phyloP scores from a whole-genome alignment of 2,329 filamentous ascomycete genomes.

The Colletotrichum godetiae region DNA sequence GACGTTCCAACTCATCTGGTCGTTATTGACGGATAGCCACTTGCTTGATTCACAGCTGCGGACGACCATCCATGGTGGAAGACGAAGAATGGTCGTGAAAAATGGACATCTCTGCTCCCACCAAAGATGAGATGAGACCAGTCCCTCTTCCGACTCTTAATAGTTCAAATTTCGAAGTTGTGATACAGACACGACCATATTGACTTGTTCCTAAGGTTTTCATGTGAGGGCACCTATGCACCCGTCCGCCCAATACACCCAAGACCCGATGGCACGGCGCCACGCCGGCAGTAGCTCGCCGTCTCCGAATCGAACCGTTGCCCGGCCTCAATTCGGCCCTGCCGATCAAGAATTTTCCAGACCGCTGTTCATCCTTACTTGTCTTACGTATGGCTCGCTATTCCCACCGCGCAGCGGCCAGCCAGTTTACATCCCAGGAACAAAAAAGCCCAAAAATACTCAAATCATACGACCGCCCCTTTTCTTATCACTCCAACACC shows the following conservation, averaged over 20 bases:
- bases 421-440: not conserved
- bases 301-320: not conserved
- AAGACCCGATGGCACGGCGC: constrained; percentile 16
- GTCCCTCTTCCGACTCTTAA: not conserved
- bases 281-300: constrained; percentile 5
- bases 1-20: not conserved
- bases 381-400: no score
- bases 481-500: not conserved
- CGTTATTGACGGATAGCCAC: not conserved
- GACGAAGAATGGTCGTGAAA: not conserved
- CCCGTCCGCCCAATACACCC: not conserved
- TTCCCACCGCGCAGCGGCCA: not conserved
- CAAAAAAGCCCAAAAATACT: not conserved
- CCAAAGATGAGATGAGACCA: not conserved
- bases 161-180: not conserved
- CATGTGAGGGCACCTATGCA: not conserved
- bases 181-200: not conserved
- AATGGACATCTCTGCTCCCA: not conserved
- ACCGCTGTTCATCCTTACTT: not conserved
- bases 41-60: not conserved
- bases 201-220: no score
- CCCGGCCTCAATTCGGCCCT: constrained; percentile 2
- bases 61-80: not conserved
- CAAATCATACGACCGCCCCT: constrained; percentile 23
- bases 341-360: not conserved